Base-by-base conservation (phyloP, 2,329 filamentous ascomycete species). In the Aspergillus sp. region DNA sequence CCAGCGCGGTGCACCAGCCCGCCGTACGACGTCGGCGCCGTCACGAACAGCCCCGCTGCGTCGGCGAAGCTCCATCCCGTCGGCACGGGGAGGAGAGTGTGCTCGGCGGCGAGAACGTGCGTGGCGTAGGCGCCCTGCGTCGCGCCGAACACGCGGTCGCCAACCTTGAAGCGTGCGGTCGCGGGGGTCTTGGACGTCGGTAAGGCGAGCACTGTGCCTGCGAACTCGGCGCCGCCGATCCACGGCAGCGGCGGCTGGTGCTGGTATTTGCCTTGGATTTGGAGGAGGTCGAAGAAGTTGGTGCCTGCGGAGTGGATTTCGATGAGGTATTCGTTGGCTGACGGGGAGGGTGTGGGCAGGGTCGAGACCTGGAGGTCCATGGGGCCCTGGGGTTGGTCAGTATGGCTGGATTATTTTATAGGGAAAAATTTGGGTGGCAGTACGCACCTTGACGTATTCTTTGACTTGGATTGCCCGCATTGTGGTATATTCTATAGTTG, bases 241-340 rank as follows among this genome's bases (percentile, higher is more conserved):
- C 92, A 96, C 30, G 92, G 92, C 45, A 96, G 85, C 0, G 88
- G 84, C 0, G 91, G 91, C 65, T 96, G 92, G 68, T 90, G 82
- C 69, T 97, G 93, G 75, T 97, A 97, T 82, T 95, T 95, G 51
- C 93, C 93, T 66, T 90, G 87, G 66, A 96, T 90, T 69, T 97
- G 93, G 50, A 97, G 84, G 52, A 96, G 88, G 71, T 97, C 93
- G 78, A 96, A 97, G 82, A 97, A 97, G 76, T 97, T 97, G 65
- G 90, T 89, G 17, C 90, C 93, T 0, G 88, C 82, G 44, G 93
- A 90, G 73, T 90, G 89, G 64, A 97, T 88, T 66, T 86, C 82
- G 68, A 97, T 88, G 58, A 95, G 80, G 70, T 96, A 97, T 75
- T 96, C 84, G 66, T 88, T 77, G 30, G 84, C 73, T 8, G 80